A percentile compares a stretch with the other conserved stretches of the same genome.
phyloP scores from a whole-genome alignment of 2,329 filamentous ascomycete species.

The Knufia fluminis region DNA sequence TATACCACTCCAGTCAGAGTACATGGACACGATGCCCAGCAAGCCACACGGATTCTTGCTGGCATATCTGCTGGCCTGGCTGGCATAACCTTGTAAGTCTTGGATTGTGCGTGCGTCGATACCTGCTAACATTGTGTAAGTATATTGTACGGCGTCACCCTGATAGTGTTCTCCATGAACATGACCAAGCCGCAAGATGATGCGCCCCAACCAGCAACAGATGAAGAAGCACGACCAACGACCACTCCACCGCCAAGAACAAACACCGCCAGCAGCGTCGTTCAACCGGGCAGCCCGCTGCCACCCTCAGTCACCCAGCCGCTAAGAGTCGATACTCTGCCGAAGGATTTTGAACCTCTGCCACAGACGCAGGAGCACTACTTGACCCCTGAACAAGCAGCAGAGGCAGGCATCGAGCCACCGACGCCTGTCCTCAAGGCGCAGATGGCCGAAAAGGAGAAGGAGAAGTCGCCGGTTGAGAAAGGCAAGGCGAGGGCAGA shows the following conservation, averaged over 20 bases:
- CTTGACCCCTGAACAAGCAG: not conserved
- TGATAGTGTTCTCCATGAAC: slow-evolving; percentile 15
- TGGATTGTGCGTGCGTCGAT: not conserved
- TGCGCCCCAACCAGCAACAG: not conserved
- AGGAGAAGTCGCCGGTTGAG: not conserved
- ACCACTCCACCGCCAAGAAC: not conserved
- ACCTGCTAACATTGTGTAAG: slow-evolving; percentile 6
- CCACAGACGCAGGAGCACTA: slow-evolving; percentile 1
- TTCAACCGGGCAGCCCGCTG: not conserved
- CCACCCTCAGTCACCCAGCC: not conserved
- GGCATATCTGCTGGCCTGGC: slow-evolving; percentile 19
- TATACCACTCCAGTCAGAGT: not conserved
- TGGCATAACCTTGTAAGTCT: slow-evolving; percentile 18
- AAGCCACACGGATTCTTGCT: slow-evolving; percentile 15
- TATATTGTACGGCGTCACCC: slow-evolving; percentile 15
- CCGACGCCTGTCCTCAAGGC: not conserved
- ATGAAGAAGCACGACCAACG: not conserved
- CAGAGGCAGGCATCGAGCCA: slow-evolving; percentile 3
- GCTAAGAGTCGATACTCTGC: not conserved
- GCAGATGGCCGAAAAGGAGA: not conserved
- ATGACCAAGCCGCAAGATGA: slow-evolving; percentile 10
- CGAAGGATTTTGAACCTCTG: not conserved
- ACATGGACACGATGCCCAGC: not conserved
- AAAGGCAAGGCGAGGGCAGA: not conserved
- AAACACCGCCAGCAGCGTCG: not conserved